These are phyloP conservation scores for Chaetomium sp. DNA, from an alignment of 2,329 filamentous ascomycete genomes.

Conservation along the genomic window DNA sequence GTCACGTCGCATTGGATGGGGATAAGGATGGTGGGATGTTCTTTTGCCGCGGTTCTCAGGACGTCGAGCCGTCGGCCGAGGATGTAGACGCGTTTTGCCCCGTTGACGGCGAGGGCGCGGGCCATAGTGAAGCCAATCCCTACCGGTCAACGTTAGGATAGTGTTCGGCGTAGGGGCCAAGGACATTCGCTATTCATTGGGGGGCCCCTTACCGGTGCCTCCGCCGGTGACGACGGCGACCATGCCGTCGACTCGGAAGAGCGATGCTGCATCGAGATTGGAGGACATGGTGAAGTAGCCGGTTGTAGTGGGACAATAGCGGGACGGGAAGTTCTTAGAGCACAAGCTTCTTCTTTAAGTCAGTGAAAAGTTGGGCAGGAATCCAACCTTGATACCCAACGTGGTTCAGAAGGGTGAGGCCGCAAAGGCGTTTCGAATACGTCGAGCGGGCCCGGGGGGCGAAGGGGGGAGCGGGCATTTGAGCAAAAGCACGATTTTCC, in stretches of 20 bases:
- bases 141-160: slow-evolving; percentile 30
- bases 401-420: background rate
- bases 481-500: no score
- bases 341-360: background rate
- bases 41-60: slow-evolving; percentile 46
- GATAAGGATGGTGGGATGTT: slow-evolving; percentile 34
- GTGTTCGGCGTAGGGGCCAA: background rate
- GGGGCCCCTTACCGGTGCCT: slow-evolving; percentile 46
- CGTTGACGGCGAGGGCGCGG: slow-evolving; percentile 52
- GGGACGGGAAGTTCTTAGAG: background rate
- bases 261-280: slow-evolving; percentile 36
- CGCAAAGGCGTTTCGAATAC: background rate
- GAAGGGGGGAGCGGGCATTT: no score
- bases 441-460: no score
- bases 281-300: slow-evolving; percentile 4
- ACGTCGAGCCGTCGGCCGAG: slow-evolving; percentile 51
- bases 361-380: background rate
- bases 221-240: slow-evolving; percentile 60
- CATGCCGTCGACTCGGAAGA: slow-evolving; percentile 54
- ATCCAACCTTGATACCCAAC: background rate
- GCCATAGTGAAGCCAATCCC: slow-evolving; percentile 56
- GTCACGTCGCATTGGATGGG: slow-evolving; percentile 47
- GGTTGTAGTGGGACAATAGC: background rate
- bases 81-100: slow-evolving; percentile 54
- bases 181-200: no score